Base-by-base conservation (phyloP, 2,329 filamentous ascomycete species). In the Phaeosphaeria sp. region DNA sequence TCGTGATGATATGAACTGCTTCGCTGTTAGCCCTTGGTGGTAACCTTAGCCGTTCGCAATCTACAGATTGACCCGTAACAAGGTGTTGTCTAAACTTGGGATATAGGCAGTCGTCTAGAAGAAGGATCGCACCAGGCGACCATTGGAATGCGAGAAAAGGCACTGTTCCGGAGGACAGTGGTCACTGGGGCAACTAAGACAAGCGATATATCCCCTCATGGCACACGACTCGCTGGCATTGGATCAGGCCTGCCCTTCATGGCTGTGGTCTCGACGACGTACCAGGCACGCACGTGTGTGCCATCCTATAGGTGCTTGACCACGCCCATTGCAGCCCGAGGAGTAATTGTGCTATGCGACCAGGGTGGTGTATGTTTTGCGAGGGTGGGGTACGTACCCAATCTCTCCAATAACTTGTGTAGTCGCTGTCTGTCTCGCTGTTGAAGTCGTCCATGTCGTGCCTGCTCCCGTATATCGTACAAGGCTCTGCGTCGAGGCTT, bases 401-500 rank as follows among this genome's bases (percentile, higher is more conserved):
- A 81, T 99, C 95, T 78, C 94, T 86, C 95, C 95, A 99, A 79
- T 98, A 99, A 80, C 93, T 98, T 49, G 95, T 97, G 78, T 98
- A 99, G 82, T 99, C 95, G 80, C 93, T 97, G 77, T 99, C 95
- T 13, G 93, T 96, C 80, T 99, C 95, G 76, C 93, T 97, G 67
- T 92, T 93, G 80, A 95, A 98, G 81, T 98, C 94, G 77, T 98
- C 95, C 95, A 98, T 98, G 72, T 60, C 72, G 63, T 55, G 60
- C 59, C 58, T 66, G 43, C 61, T 60, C 55, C 45, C 47, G 36
- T n/a, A 5, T n/a, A 3, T 5, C 15, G 36, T 39, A 5, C n/a
- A 15, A n/a, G 17, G 30, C 3, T n/a, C 36, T 39, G 36, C 36
- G 17, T 15, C 3, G 36, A n/a, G 3, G 15, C 3, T 1, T 17